Evolutionary conservation across 345 rosid genomes (phyloP).

Genomic region (Draba incana): DNA sequence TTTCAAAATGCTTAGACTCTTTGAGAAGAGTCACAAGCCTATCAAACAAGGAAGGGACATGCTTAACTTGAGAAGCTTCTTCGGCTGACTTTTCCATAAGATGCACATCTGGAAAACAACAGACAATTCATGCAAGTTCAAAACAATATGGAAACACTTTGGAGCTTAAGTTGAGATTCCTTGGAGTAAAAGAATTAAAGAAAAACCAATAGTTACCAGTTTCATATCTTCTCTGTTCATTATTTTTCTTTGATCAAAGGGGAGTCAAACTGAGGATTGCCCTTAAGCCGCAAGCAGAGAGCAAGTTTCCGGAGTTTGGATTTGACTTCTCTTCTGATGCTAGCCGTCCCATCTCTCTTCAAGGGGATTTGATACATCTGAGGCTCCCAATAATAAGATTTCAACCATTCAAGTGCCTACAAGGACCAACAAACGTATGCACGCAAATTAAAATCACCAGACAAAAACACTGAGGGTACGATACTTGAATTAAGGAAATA

Average conservation of each 20-base stretch:
- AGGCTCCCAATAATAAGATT: conserved; percentile 78
- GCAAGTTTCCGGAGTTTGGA: conserved; percentile 62
- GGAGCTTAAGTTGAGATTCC: conserved; percentile 7
- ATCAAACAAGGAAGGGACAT: conserved; percentile 59
- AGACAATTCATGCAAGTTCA: conserved; percentile 24
- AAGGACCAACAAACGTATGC: conserved; percentile 24
- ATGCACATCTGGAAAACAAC: conserved; percentile 38
- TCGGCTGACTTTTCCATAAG: conserved; percentile 38
- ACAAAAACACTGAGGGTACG: too few relatives aligned
- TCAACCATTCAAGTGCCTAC: conserved; percentile 92
- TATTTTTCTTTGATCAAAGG: conserved; percentile 49
- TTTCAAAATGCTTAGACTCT: conserved; percentile 46
- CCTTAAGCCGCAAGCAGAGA: conserved; percentile 50
- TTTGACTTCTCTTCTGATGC: conserved; percentile 62
- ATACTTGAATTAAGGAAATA: neutral
- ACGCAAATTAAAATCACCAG: neutral
- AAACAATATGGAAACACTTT: conserved; percentile 5
- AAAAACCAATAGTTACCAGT: conserved; percentile 48
- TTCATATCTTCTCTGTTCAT: conserved; percentile 50
- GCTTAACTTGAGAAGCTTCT: conserved; percentile 47
- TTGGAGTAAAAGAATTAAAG: conserved; percentile 1
- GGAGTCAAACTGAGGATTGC: conserved; percentile 46
- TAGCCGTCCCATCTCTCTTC: conserved; percentile 55
- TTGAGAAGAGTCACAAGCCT: conserved; percentile 68
- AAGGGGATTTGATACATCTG: conserved; percentile 64